These are phyloP conservation scores for Beta vulgaris DNA, from an alignment of 148 eudicot genomes.

Conservation along the genomic window DNA sequence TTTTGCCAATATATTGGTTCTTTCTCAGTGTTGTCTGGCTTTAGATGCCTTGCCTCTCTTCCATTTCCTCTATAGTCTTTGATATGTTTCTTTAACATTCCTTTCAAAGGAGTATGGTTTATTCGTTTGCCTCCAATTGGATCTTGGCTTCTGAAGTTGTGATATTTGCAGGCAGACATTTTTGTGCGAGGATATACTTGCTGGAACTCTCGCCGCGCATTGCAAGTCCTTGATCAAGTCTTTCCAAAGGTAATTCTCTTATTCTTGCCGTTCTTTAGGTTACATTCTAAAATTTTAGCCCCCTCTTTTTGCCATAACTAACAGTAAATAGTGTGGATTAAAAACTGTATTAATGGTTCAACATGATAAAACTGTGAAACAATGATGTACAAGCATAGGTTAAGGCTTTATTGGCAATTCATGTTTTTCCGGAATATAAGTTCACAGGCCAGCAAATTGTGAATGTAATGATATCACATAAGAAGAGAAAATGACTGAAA, in stretches of 20 bases:
- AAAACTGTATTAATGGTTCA: background rate
- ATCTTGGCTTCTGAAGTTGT: slow-evolving; percentile 18
- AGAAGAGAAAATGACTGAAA: no score
- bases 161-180: slow-evolving; percentile 67
- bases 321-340: background rate
- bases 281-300: background rate
- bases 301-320: background rate
- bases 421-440: no score
- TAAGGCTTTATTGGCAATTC: no score
- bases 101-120: background rate
- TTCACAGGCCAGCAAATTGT: no score
- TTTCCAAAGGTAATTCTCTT: slow-evolving; percentile 68
- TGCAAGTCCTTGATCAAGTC: slow-evolving; percentile 69
- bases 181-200: slow-evolving; percentile 77
- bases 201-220: slow-evolving; percentile 90
- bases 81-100: background rate
- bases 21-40: background rate
- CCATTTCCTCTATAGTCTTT: background rate
- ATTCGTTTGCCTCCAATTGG: background rate
- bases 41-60: background rate
- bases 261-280: background rate
- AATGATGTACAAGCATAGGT: background rate
- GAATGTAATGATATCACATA: background rate
- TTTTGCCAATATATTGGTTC: slow-evolving; percentile 4
- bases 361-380: background rate